Evolutionary conservation across 768 basidiomycete genomes (phyloP).

Genomic region (Rhizopogon sp.): DNA sequence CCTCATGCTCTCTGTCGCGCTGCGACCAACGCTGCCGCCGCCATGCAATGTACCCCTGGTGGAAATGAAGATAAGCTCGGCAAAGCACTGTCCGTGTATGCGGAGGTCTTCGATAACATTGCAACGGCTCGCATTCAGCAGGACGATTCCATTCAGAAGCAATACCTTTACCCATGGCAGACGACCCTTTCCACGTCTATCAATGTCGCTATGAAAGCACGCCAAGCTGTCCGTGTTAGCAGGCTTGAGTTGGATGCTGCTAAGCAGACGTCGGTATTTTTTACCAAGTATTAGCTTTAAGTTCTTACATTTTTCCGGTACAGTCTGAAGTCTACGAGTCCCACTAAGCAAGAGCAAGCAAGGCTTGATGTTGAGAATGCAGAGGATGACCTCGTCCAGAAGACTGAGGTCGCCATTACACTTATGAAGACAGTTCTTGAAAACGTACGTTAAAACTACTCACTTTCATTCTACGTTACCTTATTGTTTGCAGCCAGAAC

Average conservation of each 20-base stretch:
- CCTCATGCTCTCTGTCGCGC: constrained; percentile 91
- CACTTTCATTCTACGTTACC: neutral
- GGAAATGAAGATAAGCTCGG: constrained; percentile 65
- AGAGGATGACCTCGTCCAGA: constrained; percentile 94
- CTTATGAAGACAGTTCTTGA: constrained; percentile 98
- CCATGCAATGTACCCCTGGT: constrained; percentile 39
- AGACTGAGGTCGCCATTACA: constrained; percentile 95
- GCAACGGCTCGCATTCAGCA: constrained; percentile 76
- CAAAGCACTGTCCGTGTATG: constrained; percentile 74
- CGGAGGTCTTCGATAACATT: constrained; percentile 79
- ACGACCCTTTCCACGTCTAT: constrained; percentile 80
- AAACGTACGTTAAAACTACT: constrained; percentile 60
- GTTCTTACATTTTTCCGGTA: neutral
- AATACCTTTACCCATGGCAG: constrained; percentile 83
- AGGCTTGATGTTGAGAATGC: constrained; percentile 89
- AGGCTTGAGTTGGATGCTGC: constrained; percentile 88
- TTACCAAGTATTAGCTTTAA: neutral
- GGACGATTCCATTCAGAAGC: constrained; percentile 60
- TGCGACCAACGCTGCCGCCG: constrained; percentile 52
- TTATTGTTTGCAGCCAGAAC: constrained; percentile 69
- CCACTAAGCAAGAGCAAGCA: constrained; percentile 85
- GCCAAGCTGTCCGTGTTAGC: constrained; percentile 74
- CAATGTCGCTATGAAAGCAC: constrained; percentile 87
- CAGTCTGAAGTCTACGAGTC: constrained; percentile 75
- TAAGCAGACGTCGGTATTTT: constrained; percentile 66